Base-by-base conservation (phyloP, 345 rosid genomes). In the Clarkia xantiana region DNA sequence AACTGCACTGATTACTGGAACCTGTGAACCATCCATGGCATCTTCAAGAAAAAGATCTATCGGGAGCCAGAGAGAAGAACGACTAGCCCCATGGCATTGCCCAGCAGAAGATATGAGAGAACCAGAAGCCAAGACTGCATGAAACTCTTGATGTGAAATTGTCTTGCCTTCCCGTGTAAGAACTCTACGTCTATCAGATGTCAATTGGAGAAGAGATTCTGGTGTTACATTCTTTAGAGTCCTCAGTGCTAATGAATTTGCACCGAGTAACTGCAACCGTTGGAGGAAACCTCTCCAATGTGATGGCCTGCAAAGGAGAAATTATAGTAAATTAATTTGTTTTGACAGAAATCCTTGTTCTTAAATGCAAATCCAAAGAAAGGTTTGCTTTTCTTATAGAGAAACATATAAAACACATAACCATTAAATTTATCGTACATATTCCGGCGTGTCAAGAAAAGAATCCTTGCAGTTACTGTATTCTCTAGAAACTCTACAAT, bases 21-120 rank as follows among this genome's bases (percentile, higher is more conserved):
- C 86, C 67, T 75, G 85, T 49, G 79, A 60, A 47, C 85, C 94
- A 75, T 86, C 87, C 94, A 91, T 81, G 42, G 81, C 72, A 70
- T 91, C 89, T 68, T 91, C 96, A 18, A 91, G 81, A 71, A 84
- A 81, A 61, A 91, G 74, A 76, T 91, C 98, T 75, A 91, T 71
- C 56, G 98, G 91, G 64, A 91, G 81, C 96, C 94, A 91, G 62
- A 72, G 73, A 51, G 73, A 75, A 71, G 94, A 78, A 47, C 52
- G 79, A 70, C 75, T 73, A 54, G 78, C 72, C 58, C 86, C 83
- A 59, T 67, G 81, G 64, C 75, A 81, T 51, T 76, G 94, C 65
- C 88, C 69, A 65, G 72, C 76, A 18, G 74, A 68, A 44, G 80
- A 68, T 67, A 73, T 65, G 17, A 70, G 67, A 58, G 84, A 79